A percentile compares a stretch with the other conserved stretches of the same genome.
Conservation (phyloP, 2,329 filamentous ascomycete species). For the Golovinomyces cichoracearum region DNA sequence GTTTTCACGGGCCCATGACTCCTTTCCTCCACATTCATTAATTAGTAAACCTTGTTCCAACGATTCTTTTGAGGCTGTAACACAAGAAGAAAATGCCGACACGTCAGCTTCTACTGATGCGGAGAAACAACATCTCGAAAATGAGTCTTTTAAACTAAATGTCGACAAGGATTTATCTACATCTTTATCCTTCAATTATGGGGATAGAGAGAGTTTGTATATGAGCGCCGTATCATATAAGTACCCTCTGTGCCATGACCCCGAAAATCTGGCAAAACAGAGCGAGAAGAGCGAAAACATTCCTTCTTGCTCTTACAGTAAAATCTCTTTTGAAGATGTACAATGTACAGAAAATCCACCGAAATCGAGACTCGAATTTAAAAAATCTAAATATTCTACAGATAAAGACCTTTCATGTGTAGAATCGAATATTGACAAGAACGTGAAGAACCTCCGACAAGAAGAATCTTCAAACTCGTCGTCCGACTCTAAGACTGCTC, state of each 20-base stretch:
- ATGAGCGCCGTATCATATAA: conserved; percentile 40
- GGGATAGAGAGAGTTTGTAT: conserved; percentile 69
- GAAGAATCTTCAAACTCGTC: too few species aligned
- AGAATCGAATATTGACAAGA: not conserved
- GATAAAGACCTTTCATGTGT: not conserved
- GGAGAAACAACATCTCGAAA: conserved; percentile 3
- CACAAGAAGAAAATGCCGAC: not conserved
- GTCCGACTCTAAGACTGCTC: too few species aligned
- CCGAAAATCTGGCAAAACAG: not conserved
- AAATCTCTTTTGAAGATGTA: too few species aligned
- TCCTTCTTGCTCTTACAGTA: not conserved
- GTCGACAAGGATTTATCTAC: conserved; percentile 26
- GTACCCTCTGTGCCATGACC: conserved; percentile 1
- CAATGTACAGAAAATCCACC: not conserved
- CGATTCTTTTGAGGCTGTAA: not conserved
- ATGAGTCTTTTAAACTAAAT: conserved; percentile 6
- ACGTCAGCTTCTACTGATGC: not conserved
- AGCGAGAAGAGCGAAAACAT: not conserved
- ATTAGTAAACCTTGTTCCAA: not conserved
- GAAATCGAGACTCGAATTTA: not conserved
- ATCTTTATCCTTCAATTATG: conserved; percentile 50
- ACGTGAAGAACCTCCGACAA: too few species aligned
- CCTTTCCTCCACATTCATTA: not conserved
- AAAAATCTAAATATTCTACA: not conserved
- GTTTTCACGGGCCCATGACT: not conserved